phyloP scores from a whole-genome alignment of 495 filamentous ascomycete genomes.

The Aspergillus diversus region DNA sequence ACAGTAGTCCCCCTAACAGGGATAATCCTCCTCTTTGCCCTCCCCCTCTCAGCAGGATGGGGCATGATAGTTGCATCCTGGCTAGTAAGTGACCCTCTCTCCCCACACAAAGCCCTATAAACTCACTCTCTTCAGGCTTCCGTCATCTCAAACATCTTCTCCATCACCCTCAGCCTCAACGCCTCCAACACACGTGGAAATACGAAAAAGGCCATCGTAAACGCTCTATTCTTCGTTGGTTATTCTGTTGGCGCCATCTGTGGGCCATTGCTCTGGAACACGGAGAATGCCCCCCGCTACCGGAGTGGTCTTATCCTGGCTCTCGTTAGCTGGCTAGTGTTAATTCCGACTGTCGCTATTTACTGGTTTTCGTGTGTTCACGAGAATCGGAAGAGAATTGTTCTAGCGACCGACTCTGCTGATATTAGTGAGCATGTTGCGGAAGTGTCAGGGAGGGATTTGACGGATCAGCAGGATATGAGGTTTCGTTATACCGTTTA shows the following conservation, averaged over 20 bases:
- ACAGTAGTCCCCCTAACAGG: constrained; percentile 36
- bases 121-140: constrained; percentile 22
- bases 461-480: constrained; percentile 7
- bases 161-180: constrained; percentile 55
- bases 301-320: constrained; percentile 31
- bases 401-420: not conserved
- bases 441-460: not conserved
- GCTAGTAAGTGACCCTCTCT: constrained; percentile 30
- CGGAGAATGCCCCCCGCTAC: constrained; percentile 26
- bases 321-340: constrained; percentile 37
- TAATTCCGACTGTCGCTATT: constrained; percentile 23
- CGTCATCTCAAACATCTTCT: constrained; percentile 51
- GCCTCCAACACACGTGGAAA: constrained; percentile 64
- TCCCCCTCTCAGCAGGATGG: constrained; percentile 34
- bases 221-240: constrained; percentile 43
- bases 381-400: constrained; percentile 28
- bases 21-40: constrained; percentile 33
- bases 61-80: constrained; percentile 38
- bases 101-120: not conserved
- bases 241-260: constrained; percentile 42
- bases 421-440: not conserved
- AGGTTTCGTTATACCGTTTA: not conserved
- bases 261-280: constrained; percentile 36
- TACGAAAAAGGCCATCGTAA: constrained; percentile 60
- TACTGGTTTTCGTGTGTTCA: constrained; percentile 31